Percentiles rank a stretch among this genome's conserved stretches.
Conservation (phyloP, 768 basidiomycete genomes). For the Tricholoma hemisulphureum region DNA sequence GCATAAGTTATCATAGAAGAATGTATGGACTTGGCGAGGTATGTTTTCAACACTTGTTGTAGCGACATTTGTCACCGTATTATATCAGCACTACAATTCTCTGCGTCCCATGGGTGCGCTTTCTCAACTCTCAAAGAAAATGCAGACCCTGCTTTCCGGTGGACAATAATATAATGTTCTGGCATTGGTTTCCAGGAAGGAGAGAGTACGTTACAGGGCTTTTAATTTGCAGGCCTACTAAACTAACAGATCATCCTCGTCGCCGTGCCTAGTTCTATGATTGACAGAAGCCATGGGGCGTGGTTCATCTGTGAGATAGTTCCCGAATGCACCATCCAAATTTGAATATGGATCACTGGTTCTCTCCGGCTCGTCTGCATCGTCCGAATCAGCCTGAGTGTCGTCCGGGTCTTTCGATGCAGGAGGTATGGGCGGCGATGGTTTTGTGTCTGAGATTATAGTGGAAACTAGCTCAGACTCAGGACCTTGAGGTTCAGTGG, state of each 20-base stretch:
- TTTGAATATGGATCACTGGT: slow-evolving; percentile 78
- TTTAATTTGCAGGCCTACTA: slow-evolving; percentile 20
- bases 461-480: slow-evolving; percentile 23
- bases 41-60: slow-evolving; percentile 25
- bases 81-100: slow-evolving; percentile 81
- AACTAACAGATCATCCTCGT: slow-evolving; percentile 70
- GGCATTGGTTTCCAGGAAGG: too few relatives aligned
- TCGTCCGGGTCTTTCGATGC: slow-evolving; percentile 24
- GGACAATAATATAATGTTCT: slow-evolving; percentile 17
- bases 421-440: slow-evolving; percentile 33
- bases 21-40: slow-evolving; percentile 98
- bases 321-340: slow-evolving; percentile 73
- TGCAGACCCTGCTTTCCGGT: slow-evolving; percentile 24
- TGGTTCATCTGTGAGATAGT: slow-evolving; percentile 72
- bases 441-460: slow-evolving; percentile 29
- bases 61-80: slow-evolving; percentile 5
- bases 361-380: slow-evolving; percentile 38
- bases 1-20: slow-evolving; percentile 88
- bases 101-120: slow-evolving; percentile 52
- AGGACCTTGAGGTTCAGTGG: slow-evolving; percentile 43
- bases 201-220: neutral
- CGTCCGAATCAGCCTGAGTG: slow-evolving; percentile 26
- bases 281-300: slow-evolving; percentile 51
- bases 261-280: slow-evolving; percentile 40
- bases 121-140: slow-evolving; percentile 25